Evolutionary conservation across 495 filamentous ascomycete species (phyloP).

Genomic region (Lophium mytilinum): DNA sequence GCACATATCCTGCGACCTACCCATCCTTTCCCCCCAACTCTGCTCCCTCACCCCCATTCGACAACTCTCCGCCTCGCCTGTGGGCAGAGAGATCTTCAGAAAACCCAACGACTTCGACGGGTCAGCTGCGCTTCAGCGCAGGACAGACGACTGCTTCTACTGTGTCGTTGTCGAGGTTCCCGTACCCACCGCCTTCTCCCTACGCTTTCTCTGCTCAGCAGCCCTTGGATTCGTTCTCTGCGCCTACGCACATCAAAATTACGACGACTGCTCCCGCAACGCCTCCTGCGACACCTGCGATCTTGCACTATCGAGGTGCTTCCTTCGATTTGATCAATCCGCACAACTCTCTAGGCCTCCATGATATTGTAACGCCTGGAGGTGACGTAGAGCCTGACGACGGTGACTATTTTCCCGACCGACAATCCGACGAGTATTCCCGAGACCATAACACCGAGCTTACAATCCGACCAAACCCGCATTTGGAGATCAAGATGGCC

Average conservation of each 20-base stretch:
- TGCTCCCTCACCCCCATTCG: background rate
- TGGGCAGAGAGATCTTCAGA: background rate
- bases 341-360: slow-evolving; percentile 23
- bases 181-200: slow-evolving; percentile 13
- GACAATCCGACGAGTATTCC: slow-evolving; percentile 2
- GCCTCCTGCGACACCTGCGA: slow-evolving; percentile 21
- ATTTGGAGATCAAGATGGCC: background rate
- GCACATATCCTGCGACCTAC: background rate
- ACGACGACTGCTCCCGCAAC: slow-evolving; percentile 17
- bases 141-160: slow-evolving; percentile 16
- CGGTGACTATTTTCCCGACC: slow-evolving; percentile 19
- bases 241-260: slow-evolving; percentile 8
- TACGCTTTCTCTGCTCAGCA: slow-evolving; percentile 11
- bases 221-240: slow-evolving; percentile 5
- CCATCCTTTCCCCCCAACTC: background rate
- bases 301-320: slow-evolving; percentile 26
- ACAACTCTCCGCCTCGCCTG: background rate
- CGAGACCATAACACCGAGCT: background rate
- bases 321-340: slow-evolving; percentile 32
- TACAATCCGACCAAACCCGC: background rate
- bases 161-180: slow-evolving; percentile 23
- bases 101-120: slow-evolving; percentile 1
- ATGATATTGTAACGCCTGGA: slow-evolving; percentile 24
- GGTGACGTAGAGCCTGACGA: slow-evolving; percentile 21
- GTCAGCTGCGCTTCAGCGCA: slow-evolving; percentile 1